These are phyloP conservation scores for Paraphaeosphaeria minitans DNA, from an alignment of 2,329 filamentous ascomycete genomes.

Conservation along the genomic window DNA sequence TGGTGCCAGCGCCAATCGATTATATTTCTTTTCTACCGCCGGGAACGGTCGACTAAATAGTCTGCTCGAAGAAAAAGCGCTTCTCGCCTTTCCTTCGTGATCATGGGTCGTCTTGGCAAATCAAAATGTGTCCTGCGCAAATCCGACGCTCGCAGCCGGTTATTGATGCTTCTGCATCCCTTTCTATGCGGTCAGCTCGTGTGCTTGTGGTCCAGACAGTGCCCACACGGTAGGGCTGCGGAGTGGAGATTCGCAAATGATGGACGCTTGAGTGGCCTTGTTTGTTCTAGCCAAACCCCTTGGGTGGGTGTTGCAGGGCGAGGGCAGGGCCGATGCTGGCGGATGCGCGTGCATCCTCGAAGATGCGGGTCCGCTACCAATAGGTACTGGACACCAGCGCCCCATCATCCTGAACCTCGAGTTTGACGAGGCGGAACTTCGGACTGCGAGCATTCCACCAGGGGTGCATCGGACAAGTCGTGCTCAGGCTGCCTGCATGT, in stretches of 20 bases:
- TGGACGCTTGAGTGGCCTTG: background rate
- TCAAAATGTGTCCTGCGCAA: background rate
- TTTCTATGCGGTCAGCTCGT: background rate
- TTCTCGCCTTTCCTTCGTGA: background rate
- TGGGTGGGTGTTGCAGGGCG: background rate
- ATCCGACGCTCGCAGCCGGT: background rate
- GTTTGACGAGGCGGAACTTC: background rate
- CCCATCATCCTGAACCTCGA: background rate
- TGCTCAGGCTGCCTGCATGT: background rate
- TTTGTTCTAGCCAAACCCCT: background rate
- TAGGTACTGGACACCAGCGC: constrained; percentile 1
- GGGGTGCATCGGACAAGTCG: background rate
- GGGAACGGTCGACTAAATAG: constrained; percentile 59
- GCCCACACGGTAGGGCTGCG: constrained; percentile 1
- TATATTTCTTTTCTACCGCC: constrained; percentile 67
- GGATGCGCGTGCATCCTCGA: background rate
- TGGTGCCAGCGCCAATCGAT: constrained; percentile 69
- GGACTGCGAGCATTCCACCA: constrained; percentile 7
- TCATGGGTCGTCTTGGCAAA: background rate
- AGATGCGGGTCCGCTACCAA: background rate
- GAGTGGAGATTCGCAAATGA: constrained; percentile 1
- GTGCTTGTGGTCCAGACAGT: background rate
- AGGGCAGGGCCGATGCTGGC: background rate
- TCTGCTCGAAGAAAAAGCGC: background rate
- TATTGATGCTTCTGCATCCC: constrained; percentile 1